Evolutionary conservation across 768 basidiomycete species (phyloP).

Genomic region (Mycena galopus): DNA sequence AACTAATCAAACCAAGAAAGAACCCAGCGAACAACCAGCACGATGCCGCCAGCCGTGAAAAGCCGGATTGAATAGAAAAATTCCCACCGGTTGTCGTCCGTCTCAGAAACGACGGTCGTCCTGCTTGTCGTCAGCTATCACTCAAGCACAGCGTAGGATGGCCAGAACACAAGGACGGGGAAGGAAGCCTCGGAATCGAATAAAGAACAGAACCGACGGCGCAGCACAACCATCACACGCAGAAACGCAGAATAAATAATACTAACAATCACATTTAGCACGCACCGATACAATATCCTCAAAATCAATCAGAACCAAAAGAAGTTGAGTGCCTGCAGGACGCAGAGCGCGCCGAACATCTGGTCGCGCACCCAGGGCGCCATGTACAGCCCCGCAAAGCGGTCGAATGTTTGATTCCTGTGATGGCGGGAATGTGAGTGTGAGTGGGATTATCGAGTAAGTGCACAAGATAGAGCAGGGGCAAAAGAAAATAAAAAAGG

Average conservation of each 20-base stretch:
- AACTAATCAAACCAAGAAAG: no score
- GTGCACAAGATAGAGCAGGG: no score
- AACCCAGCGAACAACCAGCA: no score
- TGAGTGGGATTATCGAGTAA: no score
- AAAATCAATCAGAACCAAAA: constrained; percentile 83
- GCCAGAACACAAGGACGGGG: no score
- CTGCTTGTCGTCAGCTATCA: constrained; percentile 42
- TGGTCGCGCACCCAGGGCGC: constrained; percentile 76
- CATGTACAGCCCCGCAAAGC: constrained; percentile 67
- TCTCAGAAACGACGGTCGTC: constrained; percentile 52
- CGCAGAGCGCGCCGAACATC: constrained; percentile 68
- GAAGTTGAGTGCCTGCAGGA: constrained; percentile 75
- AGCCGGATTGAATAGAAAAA: no score
- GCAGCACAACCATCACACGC: no score
- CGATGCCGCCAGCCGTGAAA: no score
- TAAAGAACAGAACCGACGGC: no score
- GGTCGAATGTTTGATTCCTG: constrained; percentile 53
- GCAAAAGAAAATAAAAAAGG: background rate
- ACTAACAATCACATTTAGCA: background rate
- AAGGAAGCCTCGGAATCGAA: no score
- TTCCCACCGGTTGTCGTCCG: constrained; percentile 75
- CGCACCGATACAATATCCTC: constrained; percentile 58
- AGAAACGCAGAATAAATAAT: no score
- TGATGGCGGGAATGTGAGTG: background rate
- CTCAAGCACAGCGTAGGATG: background rate